Evolutionary conservation across 1,284 basidiomycete genomes (phyloP), one percentile per base, ranked within the genome.

Genomic region (Rhizopogon parksii): DNA sequence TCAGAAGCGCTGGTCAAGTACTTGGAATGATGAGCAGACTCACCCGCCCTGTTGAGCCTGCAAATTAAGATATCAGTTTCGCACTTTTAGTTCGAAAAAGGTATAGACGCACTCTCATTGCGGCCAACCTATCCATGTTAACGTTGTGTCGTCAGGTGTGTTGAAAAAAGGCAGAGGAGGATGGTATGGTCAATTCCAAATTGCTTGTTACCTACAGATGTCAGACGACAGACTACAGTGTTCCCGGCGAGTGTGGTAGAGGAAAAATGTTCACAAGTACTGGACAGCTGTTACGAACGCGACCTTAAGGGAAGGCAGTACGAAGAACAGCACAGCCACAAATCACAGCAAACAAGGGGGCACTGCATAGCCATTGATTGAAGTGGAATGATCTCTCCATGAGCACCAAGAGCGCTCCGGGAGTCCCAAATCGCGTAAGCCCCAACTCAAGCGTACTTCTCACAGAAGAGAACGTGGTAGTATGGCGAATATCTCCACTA

Each of bases 41-140:
- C 70, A 75, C 57, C 70, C 68, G 52, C 70, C 70, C 59, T 82
- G 80, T 61, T 86, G 85, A 46, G 83, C 85, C 85, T 88, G 60
- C 21, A 14, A 30, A 30, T 30, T 9, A 46, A 17, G 43, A 49
- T 40, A 40, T 50, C 58, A 4, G 46, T 2, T 68, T 37, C 54
- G 49, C 24, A 36, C 1, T 14, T 17, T 17, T 17, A 4, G 27
- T 36, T 27, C 50, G 42, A 24, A 50, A 34, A 49, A 45, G 6
- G 14, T 14, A 46, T 24, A 51, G 34, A 53, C 9, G 30, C 14
- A 88, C 88, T 71, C 87, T 82, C 79, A 88, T 79, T 56, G 85
- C 87, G 63, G 88, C 85, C 59, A 91, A 78, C 77, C 88, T 83
- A 72, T 90, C 87, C 77, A 90, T 90, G 60, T 4, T 24, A 24